Evolutionary conservation across 1,284 basidiomycete species (phyloP).

Genomic region (Fomitopsis pinicola): DNA sequence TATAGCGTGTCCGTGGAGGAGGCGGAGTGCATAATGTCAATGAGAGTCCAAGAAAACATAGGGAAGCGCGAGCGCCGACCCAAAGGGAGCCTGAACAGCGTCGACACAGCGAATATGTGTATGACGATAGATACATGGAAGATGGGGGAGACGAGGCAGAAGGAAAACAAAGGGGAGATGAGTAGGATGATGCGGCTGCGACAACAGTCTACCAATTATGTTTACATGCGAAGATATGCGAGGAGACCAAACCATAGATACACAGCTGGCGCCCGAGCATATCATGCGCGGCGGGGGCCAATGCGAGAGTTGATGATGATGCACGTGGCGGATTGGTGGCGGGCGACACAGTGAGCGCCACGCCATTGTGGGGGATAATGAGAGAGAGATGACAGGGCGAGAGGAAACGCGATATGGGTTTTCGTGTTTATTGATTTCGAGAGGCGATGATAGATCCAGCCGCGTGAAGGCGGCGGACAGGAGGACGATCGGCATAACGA

Average conservation of each 20-base stretch:
- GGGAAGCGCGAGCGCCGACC: not conserved
- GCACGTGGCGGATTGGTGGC: not conserved
- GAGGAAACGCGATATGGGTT: not conserved
- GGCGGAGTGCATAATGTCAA: constrained; percentile 2
- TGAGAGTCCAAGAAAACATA: constrained; percentile 7
- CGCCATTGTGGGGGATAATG: not conserved
- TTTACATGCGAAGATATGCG: constrained; percentile 2
- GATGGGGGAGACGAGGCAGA: not conserved
- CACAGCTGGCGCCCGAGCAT: constrained; percentile 2
- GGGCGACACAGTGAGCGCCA: not conserved
- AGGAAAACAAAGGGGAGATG: not conserved
- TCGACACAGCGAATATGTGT: constrained; percentile 4
- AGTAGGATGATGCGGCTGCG: constrained; percentile 1
- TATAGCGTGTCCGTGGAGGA: constrained; percentile 6
- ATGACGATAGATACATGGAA: constrained; percentile 5
- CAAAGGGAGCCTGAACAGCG: not conserved
- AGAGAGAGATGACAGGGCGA: not conserved
- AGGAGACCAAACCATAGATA: constrained; percentile 4
- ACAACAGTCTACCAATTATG: not conserved
- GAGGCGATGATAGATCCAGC: not conserved
- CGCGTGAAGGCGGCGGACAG: not conserved
- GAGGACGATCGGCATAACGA: constrained; percentile 16
- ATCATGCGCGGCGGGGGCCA: not conserved
- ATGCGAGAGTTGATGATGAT: not conserved
- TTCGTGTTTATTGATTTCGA: not conserved